Base-by-base conservation (phyloP, 176 grass and related monocot species). In the Aegilops speltoides region DNA sequence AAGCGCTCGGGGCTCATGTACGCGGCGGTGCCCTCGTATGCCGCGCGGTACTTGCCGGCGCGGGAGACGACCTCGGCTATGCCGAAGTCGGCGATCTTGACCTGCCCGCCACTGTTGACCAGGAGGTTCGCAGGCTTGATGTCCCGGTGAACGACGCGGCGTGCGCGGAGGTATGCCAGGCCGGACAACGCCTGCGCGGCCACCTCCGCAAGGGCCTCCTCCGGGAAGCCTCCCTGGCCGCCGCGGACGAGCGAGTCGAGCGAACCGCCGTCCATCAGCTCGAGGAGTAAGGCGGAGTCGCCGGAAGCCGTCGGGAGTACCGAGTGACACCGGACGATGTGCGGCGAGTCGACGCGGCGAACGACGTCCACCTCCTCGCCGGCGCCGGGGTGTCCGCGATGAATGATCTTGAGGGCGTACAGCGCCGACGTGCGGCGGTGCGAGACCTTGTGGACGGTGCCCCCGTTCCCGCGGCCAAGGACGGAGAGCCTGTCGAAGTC, bases 51-150 rank as follows among this genome's bases (percentile, higher is more conserved):
- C 0, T 29, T 52, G 63, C 74, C 82, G 23, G 71, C 32, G 28
- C 54, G 79, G 34, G 77, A 33, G 50, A 92, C 41, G 8, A 92
- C 86, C 52, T 89, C 88, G 65, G 86, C 90, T 23, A 89, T 84
- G 1, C 90, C 86, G 24, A 92, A 89, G 46, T 86, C 83, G 25
- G 50, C 22, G 24, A 92, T 86, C 90, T 86, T 92, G 73, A 92
- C 87, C 10, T 78, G 73, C 7, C 90, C 90, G 25, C 0, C 57
- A 0, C 32, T 13, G 79, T 23, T 83, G 56, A 89, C 72, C 73
- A 89, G 90, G 7, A 92, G 79, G 67, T 89, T 92, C 0, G 41
- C 86, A 0, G 86, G 90, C 83, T 92, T 92, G 20, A 92, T 82
- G 79, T 92, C 86, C 0, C 82, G 90, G 77, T 91, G 90, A 1